Conservation (phyloP, 139 green algal species). For the Chlorella sp. region DNA sequence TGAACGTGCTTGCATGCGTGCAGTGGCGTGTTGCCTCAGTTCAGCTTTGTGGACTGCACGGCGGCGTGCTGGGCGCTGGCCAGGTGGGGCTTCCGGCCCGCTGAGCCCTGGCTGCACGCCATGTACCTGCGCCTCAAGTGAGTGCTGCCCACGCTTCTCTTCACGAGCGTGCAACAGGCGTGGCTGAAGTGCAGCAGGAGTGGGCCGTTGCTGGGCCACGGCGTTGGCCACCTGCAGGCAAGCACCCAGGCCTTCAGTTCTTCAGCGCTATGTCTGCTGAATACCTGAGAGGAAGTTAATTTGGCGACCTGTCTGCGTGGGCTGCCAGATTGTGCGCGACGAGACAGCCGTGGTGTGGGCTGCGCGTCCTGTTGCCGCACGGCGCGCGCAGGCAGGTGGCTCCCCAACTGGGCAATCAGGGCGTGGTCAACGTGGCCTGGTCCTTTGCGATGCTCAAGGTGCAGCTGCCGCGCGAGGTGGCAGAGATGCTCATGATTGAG, state of each 20-base stretch:
- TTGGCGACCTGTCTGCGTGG: no score
- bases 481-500: constrained; percentile 10
- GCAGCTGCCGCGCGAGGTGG: neutral
- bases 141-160: no score
- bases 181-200: no score
- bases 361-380: neutral
- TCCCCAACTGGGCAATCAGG: neutral
- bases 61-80: neutral
- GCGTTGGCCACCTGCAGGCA: no score
- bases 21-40: neutral
- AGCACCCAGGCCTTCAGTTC: no score
- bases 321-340: no score
- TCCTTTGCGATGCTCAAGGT: neutral
- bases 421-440: constrained; percentile 4
- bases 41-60: neutral
- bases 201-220: no score
- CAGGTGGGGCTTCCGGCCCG: neutral
- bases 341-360: neutral
- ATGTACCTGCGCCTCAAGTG: neutral
- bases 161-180: no score
- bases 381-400: neutral
- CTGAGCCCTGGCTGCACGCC: neutral
- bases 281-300: no score
- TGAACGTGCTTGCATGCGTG: neutral
- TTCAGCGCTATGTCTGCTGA: no score